phyloP scores from a whole-genome alignment of 495 filamentous ascomycete species.

The Aspergillus haitiensis region DNA sequence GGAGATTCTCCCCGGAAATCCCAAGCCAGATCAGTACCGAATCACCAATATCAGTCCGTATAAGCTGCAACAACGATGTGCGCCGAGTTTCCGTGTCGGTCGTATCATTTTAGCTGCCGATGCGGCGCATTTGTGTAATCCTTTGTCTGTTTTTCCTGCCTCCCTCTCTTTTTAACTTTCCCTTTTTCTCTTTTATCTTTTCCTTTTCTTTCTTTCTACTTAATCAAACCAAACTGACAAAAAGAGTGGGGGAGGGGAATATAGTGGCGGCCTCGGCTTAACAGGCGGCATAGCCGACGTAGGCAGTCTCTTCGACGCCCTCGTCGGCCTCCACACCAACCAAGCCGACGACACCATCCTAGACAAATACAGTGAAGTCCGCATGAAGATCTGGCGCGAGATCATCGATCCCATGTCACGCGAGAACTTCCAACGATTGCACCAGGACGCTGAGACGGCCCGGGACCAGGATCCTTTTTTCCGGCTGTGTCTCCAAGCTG shows the following conservation, averaged over 20 bases:
- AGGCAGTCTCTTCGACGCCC: slow-evolving; percentile 57
- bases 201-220: background rate
- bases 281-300: slow-evolving; percentile 63
- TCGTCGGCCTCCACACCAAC: slow-evolving; percentile 56
- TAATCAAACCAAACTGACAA: background rate
- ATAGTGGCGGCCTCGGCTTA: slow-evolving; percentile 57
- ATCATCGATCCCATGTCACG: slow-evolving; percentile 58
- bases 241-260: no score
- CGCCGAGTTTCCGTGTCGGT: slow-evolving; percentile 55
- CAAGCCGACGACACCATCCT: slow-evolving; percentile 57
- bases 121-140: slow-evolving; percentile 50
- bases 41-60: slow-evolving; percentile 58
- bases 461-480: slow-evolving; percentile 43
- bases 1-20: slow-evolving; percentile 57
- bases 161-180: background rate
- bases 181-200: no score
- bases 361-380: slow-evolving; percentile 56
- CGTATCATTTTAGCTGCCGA: slow-evolving; percentile 60
- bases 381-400: slow-evolving; percentile 54
- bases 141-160: slow-evolving; percentile 36
- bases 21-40: slow-evolving; percentile 57
- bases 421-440: slow-evolving; percentile 48
- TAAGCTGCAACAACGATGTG: slow-evolving; percentile 62
- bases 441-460: slow-evolving; percentile 38
- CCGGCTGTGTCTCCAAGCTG: slow-evolving; percentile 25